Evolutionary conservation across 163 green algal genomes (phyloP), one percentile per base, ranked within the genome.

Genomic region (Prototheca cutis): DNA sequence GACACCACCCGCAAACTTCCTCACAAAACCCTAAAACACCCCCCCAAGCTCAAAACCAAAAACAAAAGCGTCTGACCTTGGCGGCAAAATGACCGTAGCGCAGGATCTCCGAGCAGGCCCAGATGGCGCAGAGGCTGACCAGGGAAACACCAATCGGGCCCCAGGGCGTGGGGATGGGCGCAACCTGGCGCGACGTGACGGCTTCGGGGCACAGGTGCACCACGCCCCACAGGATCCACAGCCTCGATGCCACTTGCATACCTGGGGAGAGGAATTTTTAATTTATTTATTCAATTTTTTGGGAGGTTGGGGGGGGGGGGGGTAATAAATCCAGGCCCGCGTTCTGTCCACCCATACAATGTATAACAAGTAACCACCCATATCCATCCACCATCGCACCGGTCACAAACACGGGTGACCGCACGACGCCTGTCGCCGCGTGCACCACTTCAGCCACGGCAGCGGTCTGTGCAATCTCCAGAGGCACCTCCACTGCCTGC

Each of bases 71-170:
- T 45, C 55, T 19, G 29, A 86, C 77, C 79, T 95, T 96, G 56
- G 85, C 62, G 0, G 85, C 86, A 66, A 90, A 97, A 67, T 94
- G 95, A 42, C 66, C 67, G 71, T 98, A 98, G 24, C 91, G 80
- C 57, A 96, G 86, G 29, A 96, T 66, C 63, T 97, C 89, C 25
- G 68, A 93, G 48, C 85, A 25, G 34, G 78, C 76, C 90, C 90
- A 97, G 15, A 86, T 88, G 8, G 83, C 63, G 58, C 95, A 66
- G 48, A 96, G 71, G 0, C 79, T 85, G 52, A 79, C 59, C 40
- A 94, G 59, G 61, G 66, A 86, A 15, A 70, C 24, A 15, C 25
- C 25, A 1, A 58, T 8, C 17, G 28, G 59, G 55, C 24, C 45
- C 54, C 25, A 53, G 17, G 40, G 55, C 36, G 55, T 48, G 25